Percentiles rank a stretch among this genome's conserved stretches.
These are phyloP conservation scores for Fusarium miscanthi DNA, from an alignment of 2,329 filamentous ascomycete species.

Conservation along the genomic window DNA sequence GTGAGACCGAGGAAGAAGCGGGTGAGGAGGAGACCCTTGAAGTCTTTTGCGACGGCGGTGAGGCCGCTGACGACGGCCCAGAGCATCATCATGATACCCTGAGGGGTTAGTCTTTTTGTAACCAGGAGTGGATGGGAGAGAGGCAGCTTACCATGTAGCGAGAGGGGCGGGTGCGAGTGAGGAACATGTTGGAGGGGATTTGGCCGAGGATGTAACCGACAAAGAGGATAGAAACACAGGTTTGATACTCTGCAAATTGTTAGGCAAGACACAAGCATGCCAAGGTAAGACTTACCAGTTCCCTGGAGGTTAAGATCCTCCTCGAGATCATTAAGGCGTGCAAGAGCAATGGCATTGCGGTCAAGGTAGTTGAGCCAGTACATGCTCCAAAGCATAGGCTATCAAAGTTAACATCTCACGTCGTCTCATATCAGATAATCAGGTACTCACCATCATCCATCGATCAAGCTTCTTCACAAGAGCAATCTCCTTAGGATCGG, in stretches of 20 bases:
- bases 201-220: slow-evolving; percentile 60
- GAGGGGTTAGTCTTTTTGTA: background rate
- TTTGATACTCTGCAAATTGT: slow-evolving; percentile 46
- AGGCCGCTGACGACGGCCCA: slow-evolving; percentile 61
- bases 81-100: slow-evolving; percentile 56
- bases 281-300: background rate
- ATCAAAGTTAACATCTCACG: background rate
- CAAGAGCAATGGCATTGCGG: slow-evolving; percentile 60
- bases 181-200: slow-evolving; percentile 57
- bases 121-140: fast-evolving
- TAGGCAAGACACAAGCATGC: fast-evolving
- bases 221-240: slow-evolving; percentile 48
- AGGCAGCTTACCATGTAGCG: slow-evolving; percentile 51
- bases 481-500: slow-evolving; percentile 43
- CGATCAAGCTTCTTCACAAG: slow-evolving; percentile 42
- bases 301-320: slow-evolving; percentile 43
- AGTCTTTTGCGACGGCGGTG: slow-evolving; percentile 60
- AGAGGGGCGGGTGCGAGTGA: slow-evolving; percentile 55
- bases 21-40: slow-evolving; percentile 60
- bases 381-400: slow-evolving; percentile 53
- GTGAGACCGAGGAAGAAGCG: slow-evolving; percentile 57
- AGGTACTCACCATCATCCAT: slow-evolving; percentile 40
- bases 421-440: fast-evolving
- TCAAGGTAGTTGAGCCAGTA: slow-evolving; percentile 61
- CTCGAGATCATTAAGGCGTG: slow-evolving; percentile 49